Conservation (phyloP, 208 protist species). For the Blastocrithidia nonstop region DNA sequence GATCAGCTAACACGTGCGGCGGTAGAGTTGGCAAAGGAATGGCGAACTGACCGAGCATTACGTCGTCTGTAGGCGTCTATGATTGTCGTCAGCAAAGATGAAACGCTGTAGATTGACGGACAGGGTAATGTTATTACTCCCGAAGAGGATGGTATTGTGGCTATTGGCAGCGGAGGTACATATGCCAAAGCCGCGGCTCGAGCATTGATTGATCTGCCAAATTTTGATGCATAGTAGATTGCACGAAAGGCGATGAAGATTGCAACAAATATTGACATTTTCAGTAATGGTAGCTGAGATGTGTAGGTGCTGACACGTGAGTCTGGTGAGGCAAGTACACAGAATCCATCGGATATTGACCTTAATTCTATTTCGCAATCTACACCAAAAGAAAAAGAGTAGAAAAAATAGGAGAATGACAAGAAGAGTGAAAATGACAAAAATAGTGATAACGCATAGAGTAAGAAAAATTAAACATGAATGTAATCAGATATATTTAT, state of each 20-base stretch:
- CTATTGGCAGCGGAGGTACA: conserved; percentile 87
- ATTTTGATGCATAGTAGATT: conserved; percentile 79
- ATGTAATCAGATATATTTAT: conserved; percentile 6
- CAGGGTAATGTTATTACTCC: conserved; percentile 92
- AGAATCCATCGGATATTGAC: neutral
- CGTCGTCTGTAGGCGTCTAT: conserved; percentile 89
- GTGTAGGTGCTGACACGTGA: conserved; percentile 56
- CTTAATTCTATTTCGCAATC: conserved; percentile 4
- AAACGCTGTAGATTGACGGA: conserved; percentile 88
- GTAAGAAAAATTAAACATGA: conserved; percentile 2
- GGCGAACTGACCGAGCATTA: conserved; percentile 89
- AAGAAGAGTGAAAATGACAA: conserved; percentile 1
- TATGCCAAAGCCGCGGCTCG: conserved; percentile 89
- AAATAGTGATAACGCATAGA: too few relatives aligned
- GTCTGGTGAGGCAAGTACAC: conserved; percentile 11
- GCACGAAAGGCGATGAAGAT: conserved; percentile 91
- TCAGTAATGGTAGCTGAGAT: conserved; percentile 92
- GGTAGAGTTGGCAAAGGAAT: conserved; percentile 92
- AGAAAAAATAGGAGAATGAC: neutral
- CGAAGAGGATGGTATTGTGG: conserved; percentile 87
- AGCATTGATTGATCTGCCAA: conserved; percentile 84
- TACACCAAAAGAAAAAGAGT: conserved; percentile 3
- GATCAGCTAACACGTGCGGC: conserved; percentile 86
- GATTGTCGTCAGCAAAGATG: conserved; percentile 82
- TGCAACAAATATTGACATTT: conserved; percentile 91